Base-by-base conservation (phyloP, 768 basidiomycete genomes). In the Amanita exitialis region DNA sequence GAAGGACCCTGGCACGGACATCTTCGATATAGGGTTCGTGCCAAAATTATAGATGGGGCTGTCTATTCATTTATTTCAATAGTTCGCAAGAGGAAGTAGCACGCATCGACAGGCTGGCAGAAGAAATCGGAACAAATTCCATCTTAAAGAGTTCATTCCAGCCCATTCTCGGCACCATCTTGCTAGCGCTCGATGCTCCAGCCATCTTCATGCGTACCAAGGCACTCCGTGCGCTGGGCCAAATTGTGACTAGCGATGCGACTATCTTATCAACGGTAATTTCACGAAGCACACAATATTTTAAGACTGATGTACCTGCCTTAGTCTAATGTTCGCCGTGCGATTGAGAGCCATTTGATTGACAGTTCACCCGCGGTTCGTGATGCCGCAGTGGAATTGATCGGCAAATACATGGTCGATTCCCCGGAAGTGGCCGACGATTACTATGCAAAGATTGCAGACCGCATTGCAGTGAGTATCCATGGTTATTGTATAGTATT, bases 331-430 rank as follows among this genome's bases (percentile, higher is more conserved):
- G 91, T 98, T 34, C 83, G 90, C 30, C 75, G 78, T 43, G 82
- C 89, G 2, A 90, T 99, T 56, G 92, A 97, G 65, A 82, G 80
- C 32, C 90, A 96, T 61, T 76, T 99, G 12, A 71, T 88, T 2
- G 96, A 99, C 58, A 86, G 78, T 56, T 98, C 96, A 0, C 86
- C 96, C 0, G 87, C 89, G 15, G 96, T 99, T 6, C 87, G 96
- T 9, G 96, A 99, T 62, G 92, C 93, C 4, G 93, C 95, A 4
- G 90, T 99, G 12, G 96, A 98, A 61, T 70, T 99, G 52, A 90
- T 98, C 52, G 96, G 96, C n/a, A 95, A 92, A 68, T 95, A 98
- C 60, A 84, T 98, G 73, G 80, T 93, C 32, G 86, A 91, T 54
- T 83, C 85, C 0, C 90, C 91, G 0, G 82, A 83, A 50, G 82